A percentile compares a stretch with the other conserved stretches of the same genome.
These are phyloP conservation scores for Cardamine occulta DNA, from an alignment of 345 rosid species.

Conservation along the genomic window DNA sequence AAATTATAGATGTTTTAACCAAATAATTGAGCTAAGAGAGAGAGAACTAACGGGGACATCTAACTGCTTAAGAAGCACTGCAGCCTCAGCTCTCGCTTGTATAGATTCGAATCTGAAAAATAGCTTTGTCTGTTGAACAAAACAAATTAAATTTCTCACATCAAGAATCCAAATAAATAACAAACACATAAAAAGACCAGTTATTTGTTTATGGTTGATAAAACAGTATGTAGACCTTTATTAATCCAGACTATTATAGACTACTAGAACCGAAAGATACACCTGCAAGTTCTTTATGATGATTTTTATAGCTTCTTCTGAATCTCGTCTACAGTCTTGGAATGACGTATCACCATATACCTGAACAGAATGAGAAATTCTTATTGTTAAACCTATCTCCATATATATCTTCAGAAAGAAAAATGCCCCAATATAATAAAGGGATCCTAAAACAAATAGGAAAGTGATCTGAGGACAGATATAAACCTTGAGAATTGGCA, in stretches of 20 bases:
- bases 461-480: slow-evolving; percentile 16
- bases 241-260: neutral
- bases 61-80: slow-evolving; percentile 89
- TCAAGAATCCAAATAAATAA: slow-evolving; percentile 14
- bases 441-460: slow-evolving; percentile 15
- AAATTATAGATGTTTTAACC: slow-evolving; percentile 21
- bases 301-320: slow-evolving; percentile 83
- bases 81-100: slow-evolving; percentile 97
- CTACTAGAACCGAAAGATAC: slow-evolving; percentile 31
- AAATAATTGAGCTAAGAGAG: slow-evolving; percentile 24
- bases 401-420: slow-evolving; percentile 8
- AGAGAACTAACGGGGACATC: slow-evolving; percentile 84
- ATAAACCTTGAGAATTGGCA: slow-evolving; percentile 93
- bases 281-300: slow-evolving; percentile 87
- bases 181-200: slow-evolving; percentile 9
- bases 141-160: slow-evolving; percentile 2
- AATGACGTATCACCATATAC: slow-evolving; percentile 97
- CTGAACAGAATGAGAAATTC: slow-evolving; percentile 48
- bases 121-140: slow-evolving; percentile 67
- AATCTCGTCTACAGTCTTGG: slow-evolving; percentile 94
- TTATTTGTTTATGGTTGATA: slow-evolving; percentile 18
- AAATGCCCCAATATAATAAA: slow-evolving; percentile 6
- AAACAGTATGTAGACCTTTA: slow-evolving; percentile 20
- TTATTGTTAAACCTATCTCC: slow-evolving; percentile 25
- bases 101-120: slow-evolving; percentile 91